A percentile compares a stretch with the other conserved stretches of the same genome.
These are phyloP conservation scores for Volvox carteri DNA, from an alignment of 163 green algal genomes.

Conservation along the genomic window DNA sequence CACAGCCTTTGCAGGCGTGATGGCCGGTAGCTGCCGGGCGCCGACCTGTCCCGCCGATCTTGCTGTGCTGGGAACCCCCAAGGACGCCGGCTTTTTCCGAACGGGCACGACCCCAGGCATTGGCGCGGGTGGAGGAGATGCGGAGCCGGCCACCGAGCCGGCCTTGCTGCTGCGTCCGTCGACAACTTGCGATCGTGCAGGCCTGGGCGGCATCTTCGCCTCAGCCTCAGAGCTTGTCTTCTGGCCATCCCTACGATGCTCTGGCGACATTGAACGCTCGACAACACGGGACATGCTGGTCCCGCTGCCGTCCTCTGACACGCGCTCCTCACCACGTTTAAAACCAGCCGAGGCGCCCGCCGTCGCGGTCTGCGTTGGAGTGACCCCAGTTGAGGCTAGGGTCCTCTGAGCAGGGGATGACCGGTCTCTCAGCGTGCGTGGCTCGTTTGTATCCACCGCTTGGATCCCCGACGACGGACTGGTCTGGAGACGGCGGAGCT, in stretches of 20 bases:
- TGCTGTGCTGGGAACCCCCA: neutral
- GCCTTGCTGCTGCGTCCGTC: slow-evolving; percentile 30
- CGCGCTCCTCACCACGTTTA: neutral
- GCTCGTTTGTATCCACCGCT: slow-evolving; percentile 7
- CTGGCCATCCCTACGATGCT: slow-evolving; percentile 5
- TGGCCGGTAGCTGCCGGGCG: slow-evolving; percentile 25
- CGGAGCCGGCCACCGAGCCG: neutral
- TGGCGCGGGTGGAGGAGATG: neutral
- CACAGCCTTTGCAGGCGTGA: neutral
- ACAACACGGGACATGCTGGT: neutral
- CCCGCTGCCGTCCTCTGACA: slow-evolving; percentile 43
- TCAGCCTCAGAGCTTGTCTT: neutral
- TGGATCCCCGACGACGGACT: neutral
- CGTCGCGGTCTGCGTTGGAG: neutral
- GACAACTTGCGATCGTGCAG: neutral
- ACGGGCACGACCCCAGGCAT: slow-evolving; percentile 7
- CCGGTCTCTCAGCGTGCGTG: slow-evolving; percentile 8
- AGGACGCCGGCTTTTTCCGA: slow-evolving; percentile 11
- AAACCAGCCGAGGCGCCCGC: neutral
- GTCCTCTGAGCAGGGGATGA: neutral
- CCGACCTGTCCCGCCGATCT: neutral
- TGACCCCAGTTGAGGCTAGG: neutral
- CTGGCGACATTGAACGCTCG: neutral
- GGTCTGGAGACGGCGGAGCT: slow-evolving; percentile 43
- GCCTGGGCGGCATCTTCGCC: neutral